Percentiles rank a stretch among this genome's conserved stretches.
Evolutionary conservation across 2,329 filamentous ascomycete species (phyloP).

Genomic region (Annulohypoxylon truncatum): DNA sequence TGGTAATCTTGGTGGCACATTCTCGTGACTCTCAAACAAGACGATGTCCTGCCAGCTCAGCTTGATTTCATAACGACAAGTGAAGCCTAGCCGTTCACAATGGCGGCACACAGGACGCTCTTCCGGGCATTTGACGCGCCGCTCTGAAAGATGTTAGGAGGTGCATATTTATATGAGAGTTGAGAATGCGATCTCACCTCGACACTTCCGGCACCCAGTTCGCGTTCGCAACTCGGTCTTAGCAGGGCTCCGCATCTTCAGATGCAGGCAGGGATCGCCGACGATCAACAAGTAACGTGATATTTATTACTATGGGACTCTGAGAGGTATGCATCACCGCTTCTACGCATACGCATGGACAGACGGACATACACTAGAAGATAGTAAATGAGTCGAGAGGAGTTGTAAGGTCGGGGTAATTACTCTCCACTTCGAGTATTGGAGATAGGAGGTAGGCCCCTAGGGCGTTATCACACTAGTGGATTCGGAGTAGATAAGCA

Average conservation of each 20-base stretch:
- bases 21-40: background rate
- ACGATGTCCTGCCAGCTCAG: constrained; percentile 40
- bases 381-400: constrained; percentile 13
- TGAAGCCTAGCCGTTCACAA: constrained; percentile 39
- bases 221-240: constrained; percentile 39
- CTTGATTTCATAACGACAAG: constrained; percentile 42
- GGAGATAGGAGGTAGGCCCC: background rate
- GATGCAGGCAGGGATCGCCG: background rate
- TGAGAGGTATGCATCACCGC: constrained; percentile 7
- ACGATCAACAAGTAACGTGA: constrained; percentile 13
- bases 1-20: constrained; percentile 7
- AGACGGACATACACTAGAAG: background rate
- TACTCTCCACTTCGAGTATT: constrained; percentile 25
- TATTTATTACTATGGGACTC: constrained; percentile 4
- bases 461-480: background rate
- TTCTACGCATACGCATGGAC: background rate
- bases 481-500: constrained; percentile 7
- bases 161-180: background rate
- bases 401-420: constrained; percentile 13
- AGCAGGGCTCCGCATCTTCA: constrained; percentile 11
- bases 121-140: constrained; percentile 45
- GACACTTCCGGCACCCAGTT: constrained; percentile 42
- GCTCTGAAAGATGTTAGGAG: constrained; percentile 22
- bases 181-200: constrained; percentile 30
- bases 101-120: constrained; percentile 40